These are phyloP conservation scores for Penicillium sp. DNA, from an alignment of 2,329 filamentous ascomycete species.

Conservation along the genomic window DNA sequence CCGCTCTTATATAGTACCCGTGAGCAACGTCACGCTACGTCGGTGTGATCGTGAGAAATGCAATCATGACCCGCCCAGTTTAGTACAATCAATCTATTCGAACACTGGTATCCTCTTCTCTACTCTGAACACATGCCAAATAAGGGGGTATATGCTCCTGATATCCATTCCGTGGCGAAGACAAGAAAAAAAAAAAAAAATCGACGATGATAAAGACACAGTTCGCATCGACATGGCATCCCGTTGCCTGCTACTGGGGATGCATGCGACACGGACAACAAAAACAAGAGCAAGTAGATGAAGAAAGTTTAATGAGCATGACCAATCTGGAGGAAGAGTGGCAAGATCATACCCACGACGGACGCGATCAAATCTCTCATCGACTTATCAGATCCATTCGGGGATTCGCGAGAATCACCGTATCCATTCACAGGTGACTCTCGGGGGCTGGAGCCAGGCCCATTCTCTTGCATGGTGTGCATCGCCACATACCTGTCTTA, in stretches of 20 bases:
- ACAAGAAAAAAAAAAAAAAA: background rate
- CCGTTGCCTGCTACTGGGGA: background rate
- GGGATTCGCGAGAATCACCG: slow-evolving; percentile 38
- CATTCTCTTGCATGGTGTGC: slow-evolving; percentile 89
- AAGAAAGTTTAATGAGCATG: slow-evolving; percentile 42
- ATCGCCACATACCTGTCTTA: slow-evolving; percentile 82
- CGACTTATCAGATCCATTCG: slow-evolving; percentile 38
- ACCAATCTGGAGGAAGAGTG: slow-evolving; percentile 48
- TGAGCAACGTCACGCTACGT: slow-evolving; percentile 25
- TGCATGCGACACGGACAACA: background rate
- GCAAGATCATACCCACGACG: slow-evolving; percentile 49
- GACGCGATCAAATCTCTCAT: slow-evolving; percentile 48
- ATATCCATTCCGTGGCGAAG: slow-evolving; percentile 10
- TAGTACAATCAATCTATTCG: slow-evolving; percentile 17
- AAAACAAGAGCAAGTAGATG: background rate
- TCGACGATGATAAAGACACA: background rate
- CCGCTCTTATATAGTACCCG: slow-evolving; percentile 18
- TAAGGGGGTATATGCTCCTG: slow-evolving; percentile 20
- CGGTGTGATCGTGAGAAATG: slow-evolving; percentile 28
- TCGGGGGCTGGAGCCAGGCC: slow-evolving; percentile 31
- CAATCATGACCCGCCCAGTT: slow-evolving; percentile 25
- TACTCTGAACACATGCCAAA: slow-evolving; percentile 15
- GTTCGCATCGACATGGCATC: background rate
- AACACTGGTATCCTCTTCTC: slow-evolving; percentile 11
- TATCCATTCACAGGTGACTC: slow-evolving; percentile 44